Percentiles rank a stretch among this genome's conserved stretches.
These are phyloP conservation scores for Mortierella sp. DNA, from an alignment of 371 early-diverging fungal genomes.

Conservation along the genomic window DNA sequence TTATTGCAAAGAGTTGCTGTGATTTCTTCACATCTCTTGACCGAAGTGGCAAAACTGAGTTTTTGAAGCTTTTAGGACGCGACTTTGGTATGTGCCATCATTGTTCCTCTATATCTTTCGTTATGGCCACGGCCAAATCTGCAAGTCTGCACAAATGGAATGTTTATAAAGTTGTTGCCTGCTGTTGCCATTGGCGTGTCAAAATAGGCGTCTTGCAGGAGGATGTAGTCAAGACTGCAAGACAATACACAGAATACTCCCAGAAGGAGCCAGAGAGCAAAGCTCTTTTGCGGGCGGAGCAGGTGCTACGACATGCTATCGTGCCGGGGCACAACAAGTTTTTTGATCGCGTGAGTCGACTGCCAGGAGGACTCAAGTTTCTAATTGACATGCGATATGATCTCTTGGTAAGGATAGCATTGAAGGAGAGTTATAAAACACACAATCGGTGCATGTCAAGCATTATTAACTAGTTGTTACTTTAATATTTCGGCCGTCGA, in stretches of 20 bases:
- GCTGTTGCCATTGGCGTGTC: no score
- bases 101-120: no score
- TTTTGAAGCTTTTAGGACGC: constrained; percentile 67
- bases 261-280: constrained; percentile 40
- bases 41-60: constrained; percentile 59
- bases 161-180: neutral
- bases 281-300: constrained; percentile 61
- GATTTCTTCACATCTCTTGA: constrained; percentile 71
- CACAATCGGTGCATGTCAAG: no score
- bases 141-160: no score
- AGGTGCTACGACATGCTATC: constrained; percentile 68
- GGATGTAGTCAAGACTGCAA: constrained; percentile 50
- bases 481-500: constrained; percentile 3
- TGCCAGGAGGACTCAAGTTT: constrained; percentile 82
- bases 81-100: constrained; percentile 73
- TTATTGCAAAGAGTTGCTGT: constrained; percentile 70
- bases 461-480: no score
- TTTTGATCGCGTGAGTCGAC: constrained; percentile 76
- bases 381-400: constrained; percentile 80
- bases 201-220: constrained; percentile 33
- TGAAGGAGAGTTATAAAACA: no score
- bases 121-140: no score
- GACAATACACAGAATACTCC: constrained; percentile 30
- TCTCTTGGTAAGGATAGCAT: constrained; percentile 69
- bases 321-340: constrained; percentile 73